Conservation (phyloP, 1,139 yeast genomes). For the Blastobotrys arbuscula region DNA sequence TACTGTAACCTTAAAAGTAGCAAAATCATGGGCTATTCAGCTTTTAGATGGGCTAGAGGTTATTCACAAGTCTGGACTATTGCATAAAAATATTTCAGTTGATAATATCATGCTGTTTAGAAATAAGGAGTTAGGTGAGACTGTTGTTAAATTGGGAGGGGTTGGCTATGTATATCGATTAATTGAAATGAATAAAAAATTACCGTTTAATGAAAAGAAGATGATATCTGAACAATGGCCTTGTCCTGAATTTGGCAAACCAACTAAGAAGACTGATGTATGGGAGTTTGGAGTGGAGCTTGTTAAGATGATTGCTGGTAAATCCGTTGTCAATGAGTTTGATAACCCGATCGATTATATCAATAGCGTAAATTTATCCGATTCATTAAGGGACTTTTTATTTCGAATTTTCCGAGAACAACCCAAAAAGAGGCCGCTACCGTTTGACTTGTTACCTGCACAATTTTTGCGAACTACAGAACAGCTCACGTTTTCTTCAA, state of each 20-base stretch:
- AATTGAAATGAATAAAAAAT: constrained; percentile 46
- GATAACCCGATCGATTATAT: constrained; percentile 59
- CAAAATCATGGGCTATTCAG: constrained; percentile 85
- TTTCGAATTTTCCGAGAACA: constrained; percentile 58
- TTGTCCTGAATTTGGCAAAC: constrained; percentile 67
- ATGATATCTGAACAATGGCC: constrained; percentile 45
- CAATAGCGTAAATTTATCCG: constrained; percentile 46
- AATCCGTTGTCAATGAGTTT: constrained; percentile 47
- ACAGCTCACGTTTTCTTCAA: background rate
- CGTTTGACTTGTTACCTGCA: constrained; percentile 77
- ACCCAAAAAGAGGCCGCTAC: constrained; percentile 69
- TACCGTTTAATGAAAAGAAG: constrained; percentile 32
- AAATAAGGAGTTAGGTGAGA: constrained; percentile 46
- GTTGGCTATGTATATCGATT: constrained; percentile 68
- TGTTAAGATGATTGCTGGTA: constrained; percentile 64
- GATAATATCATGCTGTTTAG: constrained; percentile 53
- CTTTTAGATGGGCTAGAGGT: constrained; percentile 78
- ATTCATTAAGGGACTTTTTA: constrained; percentile 59
- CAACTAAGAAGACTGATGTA: constrained; percentile 79
- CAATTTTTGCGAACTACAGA: constrained; percentile 53
- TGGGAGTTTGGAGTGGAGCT: constrained; percentile 88
- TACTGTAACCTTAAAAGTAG: constrained; percentile 62
- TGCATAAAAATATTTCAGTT: constrained; percentile 64
- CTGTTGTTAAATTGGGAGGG: constrained; percentile 58
- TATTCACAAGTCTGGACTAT: constrained; percentile 72